These are phyloP conservation scores for Trifolium subterraneum DNA, from an alignment of 306 rosid genomes.

Conservation along the genomic window DNA sequence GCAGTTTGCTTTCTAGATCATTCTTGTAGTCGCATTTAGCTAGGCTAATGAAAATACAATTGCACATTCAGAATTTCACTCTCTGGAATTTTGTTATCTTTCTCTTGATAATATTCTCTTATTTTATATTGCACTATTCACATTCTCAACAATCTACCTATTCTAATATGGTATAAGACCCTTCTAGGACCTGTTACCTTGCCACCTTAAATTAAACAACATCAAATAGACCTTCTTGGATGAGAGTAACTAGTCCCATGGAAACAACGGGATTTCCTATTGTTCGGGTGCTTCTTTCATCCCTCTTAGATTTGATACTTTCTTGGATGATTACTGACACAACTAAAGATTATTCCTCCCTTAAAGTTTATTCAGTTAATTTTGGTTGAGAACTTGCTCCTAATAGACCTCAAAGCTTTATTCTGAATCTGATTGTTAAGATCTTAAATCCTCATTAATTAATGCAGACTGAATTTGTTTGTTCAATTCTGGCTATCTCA, in stretches of 20 bases:
- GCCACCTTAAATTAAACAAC: too few relatives aligned
- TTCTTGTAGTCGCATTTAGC: not conserved
- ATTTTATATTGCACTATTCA: not conserved
- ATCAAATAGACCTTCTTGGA: too few relatives aligned
- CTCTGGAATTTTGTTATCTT: not conserved
- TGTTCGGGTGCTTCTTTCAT: too few relatives aligned
- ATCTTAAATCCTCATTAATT: slow-evolving; percentile 4
- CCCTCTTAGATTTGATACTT: too few relatives aligned
- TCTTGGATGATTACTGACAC: too few relatives aligned
- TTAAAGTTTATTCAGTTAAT: too few relatives aligned
- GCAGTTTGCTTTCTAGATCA: not conserved
- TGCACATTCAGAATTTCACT: not conserved
- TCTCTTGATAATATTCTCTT: not conserved
- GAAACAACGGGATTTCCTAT: too few relatives aligned
- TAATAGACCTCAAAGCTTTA: too few relatives aligned
- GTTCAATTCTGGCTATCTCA: not conserved
- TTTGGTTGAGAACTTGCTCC: too few relatives aligned
- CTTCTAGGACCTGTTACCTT: too few relatives aligned
- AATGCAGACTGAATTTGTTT: not conserved
- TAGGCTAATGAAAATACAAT: not conserved
- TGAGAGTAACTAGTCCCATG: too few relatives aligned
- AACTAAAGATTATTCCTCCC: too few relatives aligned
- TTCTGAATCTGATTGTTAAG: slow-evolving; percentile 13
- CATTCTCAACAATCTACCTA: not conserved
- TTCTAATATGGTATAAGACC: not conserved